A percentile compares a stretch with the other conserved stretches of the same genome.
phyloP scores from a whole-genome alignment of 495 filamentous ascomycete species.

The Penicillium bialowiezense region DNA sequence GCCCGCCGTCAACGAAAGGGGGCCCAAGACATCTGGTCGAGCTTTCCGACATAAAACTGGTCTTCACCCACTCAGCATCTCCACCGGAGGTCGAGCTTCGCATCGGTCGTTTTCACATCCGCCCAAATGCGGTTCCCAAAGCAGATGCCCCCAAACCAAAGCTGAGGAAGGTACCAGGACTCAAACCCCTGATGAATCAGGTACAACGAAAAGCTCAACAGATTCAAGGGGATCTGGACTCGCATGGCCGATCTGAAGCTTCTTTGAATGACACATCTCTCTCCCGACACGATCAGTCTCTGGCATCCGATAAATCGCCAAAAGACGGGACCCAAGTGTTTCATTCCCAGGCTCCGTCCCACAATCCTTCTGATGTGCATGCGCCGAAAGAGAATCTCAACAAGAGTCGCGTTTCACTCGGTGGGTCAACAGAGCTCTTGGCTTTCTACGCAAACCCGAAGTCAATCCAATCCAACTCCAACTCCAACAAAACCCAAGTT shows the following conservation, averaged over 20 bases:
- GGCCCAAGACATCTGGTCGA: conserved; percentile 30
- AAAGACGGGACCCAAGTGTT: conserved; percentile 12
- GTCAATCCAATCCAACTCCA: neutral
- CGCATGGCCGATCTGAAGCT: neutral
- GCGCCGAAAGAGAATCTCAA: neutral
- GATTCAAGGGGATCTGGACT: neutral
- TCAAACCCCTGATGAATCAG: conserved; percentile 18
- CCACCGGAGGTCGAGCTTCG: conserved; percentile 29
- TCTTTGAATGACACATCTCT: neutral
- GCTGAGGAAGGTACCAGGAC: conserved; percentile 13
- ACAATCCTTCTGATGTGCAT: neutral
- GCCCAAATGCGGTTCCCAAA: conserved; percentile 24
- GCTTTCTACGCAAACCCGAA: neutral
- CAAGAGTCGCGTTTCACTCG: neutral
- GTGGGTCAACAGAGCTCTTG: neutral
- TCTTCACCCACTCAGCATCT: conserved; percentile 29
- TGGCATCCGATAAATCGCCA: neutral
- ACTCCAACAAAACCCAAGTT: neutral
- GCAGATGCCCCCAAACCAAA: conserved; percentile 20
- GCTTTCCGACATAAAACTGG: conserved; percentile 38
- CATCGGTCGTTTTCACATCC: conserved; percentile 34
- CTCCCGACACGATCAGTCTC: neutral
- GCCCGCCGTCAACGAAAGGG: conserved; percentile 16
- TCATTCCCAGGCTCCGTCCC: conserved; percentile 9
- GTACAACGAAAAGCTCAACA: conserved; percentile 5